phyloP scores from a whole-genome alignment of 495 filamentous ascomycete genomes.

The Penicillium lagena region DNA sequence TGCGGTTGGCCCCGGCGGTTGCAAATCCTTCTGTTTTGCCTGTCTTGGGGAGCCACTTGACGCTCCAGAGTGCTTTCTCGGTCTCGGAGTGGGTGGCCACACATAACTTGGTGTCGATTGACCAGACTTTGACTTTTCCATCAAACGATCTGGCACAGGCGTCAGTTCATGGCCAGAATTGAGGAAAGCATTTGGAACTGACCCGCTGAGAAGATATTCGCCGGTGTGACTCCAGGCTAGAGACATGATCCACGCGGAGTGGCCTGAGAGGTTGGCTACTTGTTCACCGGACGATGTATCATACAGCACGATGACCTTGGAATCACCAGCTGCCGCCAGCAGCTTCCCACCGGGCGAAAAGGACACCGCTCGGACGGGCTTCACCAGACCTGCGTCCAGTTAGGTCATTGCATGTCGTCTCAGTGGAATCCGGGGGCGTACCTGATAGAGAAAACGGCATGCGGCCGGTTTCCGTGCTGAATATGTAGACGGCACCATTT shows the following conservation, averaged over 20 bases:
- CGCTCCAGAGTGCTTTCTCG: constrained; percentile 78
- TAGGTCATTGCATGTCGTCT: not conserved
- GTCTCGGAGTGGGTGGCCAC: constrained; percentile 92
- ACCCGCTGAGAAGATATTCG: constrained; percentile 86
- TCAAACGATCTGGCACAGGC: constrained; percentile 59
- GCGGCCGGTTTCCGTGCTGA: constrained; percentile 82
- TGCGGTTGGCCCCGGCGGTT: constrained; percentile 72
- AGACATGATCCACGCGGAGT: constrained; percentile 79
- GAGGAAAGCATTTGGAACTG: constrained; percentile 13
- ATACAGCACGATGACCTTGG: constrained; percentile 82
- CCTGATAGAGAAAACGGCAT: constrained; percentile 81
- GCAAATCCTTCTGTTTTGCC: constrained; percentile 78
- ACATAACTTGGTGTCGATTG: constrained; percentile 69
- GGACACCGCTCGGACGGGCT: constrained; percentile 72
- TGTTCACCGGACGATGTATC: constrained; percentile 90
- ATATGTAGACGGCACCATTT: constrained; percentile 90
- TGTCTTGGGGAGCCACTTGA: constrained; percentile 80
- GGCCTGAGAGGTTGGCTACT: constrained; percentile 73
- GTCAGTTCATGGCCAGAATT: constrained; percentile 7
- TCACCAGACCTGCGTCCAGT: constrained; percentile 60
- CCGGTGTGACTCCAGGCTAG: constrained; percentile 93
- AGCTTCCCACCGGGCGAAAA: constrained; percentile 82
- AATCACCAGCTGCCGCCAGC: constrained; percentile 89
- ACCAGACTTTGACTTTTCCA: constrained; percentile 94
- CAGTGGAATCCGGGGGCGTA: constrained; percentile 26